Evolutionary conservation across 2,329 filamentous ascomycete species (phyloP), one percentile per base, ranked within the genome.

Genomic region (Exserohilum rostratum): DNA sequence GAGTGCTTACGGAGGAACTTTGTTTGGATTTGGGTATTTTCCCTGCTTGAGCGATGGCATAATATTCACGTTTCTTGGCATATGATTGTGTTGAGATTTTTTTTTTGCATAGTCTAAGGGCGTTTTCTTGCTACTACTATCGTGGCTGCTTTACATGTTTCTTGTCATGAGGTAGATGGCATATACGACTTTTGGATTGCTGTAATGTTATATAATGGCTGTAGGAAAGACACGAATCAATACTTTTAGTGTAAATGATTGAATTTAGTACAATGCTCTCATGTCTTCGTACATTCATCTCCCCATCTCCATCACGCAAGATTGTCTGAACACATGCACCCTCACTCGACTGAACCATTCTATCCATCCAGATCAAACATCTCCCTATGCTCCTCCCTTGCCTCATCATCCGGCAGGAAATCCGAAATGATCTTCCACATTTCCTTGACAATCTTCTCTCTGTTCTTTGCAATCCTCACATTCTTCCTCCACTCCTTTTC

Each of bases 351-450:
- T 17, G 25, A 1, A 46, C 9, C 22, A 15, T 11, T 22, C 43
- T 61, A 76, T n/a, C 70, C 73, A 57, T 75, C 71, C 53, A 76
- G 43, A 22, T 72, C 73, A 61, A 74, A 59, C 9, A 37, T 58
- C 67, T 79, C 84, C 78, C 81, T 83, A 33, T 85, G 61, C 61
- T 83, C 81, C 47, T 76, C 77, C 56, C 68, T 76, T 18, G 64
- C 75, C 70, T 80, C 79, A 38, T 73, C 75, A 52, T 82, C 80
- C 29, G 78, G 73, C 59, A 85, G 54, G 27, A 74, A 65, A 39
- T 80, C 82, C 53, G 77, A 76, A 59, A 83, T 79, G 51, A 72
- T 65, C 45, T 60, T 71, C 83, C 83, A 86, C 61, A 85, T 64
- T 56, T 83, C 79, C 44, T 61, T 68, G 46, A 77, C 79, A 60